phyloP scores from a whole-genome alignment of 1,284 basidiomycete genomes.

The Cerrena zonata region DNA sequence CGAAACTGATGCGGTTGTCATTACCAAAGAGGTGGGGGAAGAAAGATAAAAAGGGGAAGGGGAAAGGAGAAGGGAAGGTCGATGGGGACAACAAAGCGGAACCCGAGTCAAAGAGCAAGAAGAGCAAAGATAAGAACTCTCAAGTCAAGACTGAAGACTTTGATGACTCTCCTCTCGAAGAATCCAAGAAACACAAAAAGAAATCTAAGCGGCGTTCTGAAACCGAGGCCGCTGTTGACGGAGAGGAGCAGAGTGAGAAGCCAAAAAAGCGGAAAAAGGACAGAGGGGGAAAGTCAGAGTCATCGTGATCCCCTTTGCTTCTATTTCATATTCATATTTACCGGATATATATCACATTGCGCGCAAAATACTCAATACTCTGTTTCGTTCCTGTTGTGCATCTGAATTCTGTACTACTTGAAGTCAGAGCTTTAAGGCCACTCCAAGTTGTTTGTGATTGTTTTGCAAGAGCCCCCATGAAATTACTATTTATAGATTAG shows the following conservation, averaged over 20 bases:
- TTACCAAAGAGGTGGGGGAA: conserved; percentile 1
- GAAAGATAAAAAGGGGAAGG: conserved; percentile 4
- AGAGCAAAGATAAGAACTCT: conserved; percentile 5
- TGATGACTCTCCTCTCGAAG: background rate
- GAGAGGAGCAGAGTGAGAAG: background rate
- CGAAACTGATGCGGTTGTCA: conserved; percentile 1
- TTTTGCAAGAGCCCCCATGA: too few species aligned
- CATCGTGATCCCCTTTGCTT: too few species aligned
- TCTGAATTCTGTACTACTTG: too few species aligned
- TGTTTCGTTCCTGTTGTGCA: too few species aligned
- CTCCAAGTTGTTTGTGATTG: too few species aligned
- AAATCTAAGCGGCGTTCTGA: too few species aligned
- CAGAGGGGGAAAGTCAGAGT: background rate
- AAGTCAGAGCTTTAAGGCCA: too few species aligned
- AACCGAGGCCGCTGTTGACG: conserved; percentile 2
- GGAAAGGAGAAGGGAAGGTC: background rate
- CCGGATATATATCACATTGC: too few species aligned
- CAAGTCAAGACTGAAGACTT: too few species aligned
- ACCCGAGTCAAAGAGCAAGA: conserved; percentile 8
- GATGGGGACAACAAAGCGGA: conserved; percentile 5
- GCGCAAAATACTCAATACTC: too few species aligned
- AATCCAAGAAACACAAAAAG: background rate
- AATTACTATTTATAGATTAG: too few species aligned
- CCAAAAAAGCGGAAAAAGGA: conserved; percentile 4
- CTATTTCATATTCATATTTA: too few species aligned